Base-by-base conservation (phyloP, 306 rosid species). In the Acacia acuminata region DNA sequence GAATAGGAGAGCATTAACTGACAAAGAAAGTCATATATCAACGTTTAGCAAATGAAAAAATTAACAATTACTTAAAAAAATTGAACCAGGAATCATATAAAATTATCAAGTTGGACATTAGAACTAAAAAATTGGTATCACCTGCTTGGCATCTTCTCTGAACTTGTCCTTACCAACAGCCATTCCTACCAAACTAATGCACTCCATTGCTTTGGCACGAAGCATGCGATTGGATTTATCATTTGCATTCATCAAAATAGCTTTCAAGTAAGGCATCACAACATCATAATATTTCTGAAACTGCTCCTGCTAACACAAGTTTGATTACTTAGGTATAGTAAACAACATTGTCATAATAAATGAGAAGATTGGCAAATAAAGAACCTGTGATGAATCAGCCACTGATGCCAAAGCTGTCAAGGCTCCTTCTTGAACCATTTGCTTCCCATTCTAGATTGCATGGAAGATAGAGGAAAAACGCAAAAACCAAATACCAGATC, bases 161-260 rank as follows among this genome's bases (percentile, higher is more conserved):
- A 93, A 96, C 85, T 96, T 93, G 20, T 91, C 99, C 88, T 96
- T 96, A 79, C 99, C 99, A 88, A 96, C 99, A 72, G 99, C 99
- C 99, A 96, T 96, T 55, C 99, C 99, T 78, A 96, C 98, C 91
- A 96, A 91, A 84, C 99, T 96, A 85, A 96, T 96, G 88, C 98
- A 96, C 87, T 96, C 99, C 99, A 96, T 96, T 68, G 99, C 93
- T 90, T 93, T 96, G 44, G 98, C 99, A 55, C 99, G 98, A 77
- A 96, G 99, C 98, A 96, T 96, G 10, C 97, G 96, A 79, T 89
- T 92, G 55, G 99, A 85, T 77, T 96, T 96, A 84, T 93, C 98
- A 82, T 92, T 96, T 79, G 99, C 99, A 87, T 96, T 96, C 82
- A 96, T 71, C 91, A 96, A 85, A 83, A 96, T 92, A 66, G 93